Percentiles rank a stretch among this genome's conserved stretches.
Evolutionary conservation across 192 early-diverging fungal genomes (phyloP).

Genomic region (Coemansia sp.): DNA sequence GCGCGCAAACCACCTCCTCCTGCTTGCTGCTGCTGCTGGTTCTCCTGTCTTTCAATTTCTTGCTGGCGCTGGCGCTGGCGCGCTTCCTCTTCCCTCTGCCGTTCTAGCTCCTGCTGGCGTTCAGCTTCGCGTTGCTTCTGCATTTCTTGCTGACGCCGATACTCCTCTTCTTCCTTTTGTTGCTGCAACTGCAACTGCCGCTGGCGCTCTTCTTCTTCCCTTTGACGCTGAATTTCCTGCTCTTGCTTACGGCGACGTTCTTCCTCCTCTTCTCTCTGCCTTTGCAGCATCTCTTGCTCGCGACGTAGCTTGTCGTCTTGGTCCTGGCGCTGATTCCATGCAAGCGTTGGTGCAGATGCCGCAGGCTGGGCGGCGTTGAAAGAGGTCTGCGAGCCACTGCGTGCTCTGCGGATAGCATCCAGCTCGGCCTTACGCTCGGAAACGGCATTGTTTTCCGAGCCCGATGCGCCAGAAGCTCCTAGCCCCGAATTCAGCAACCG

Average conservation of each 20-base stretch:
- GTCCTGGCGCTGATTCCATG: conserved; percentile 32
- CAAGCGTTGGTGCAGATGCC: conserved; percentile 21
- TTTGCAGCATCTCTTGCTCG: conserved; percentile 23
- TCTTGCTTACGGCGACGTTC: conserved; percentile 29
- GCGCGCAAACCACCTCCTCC: conserved; percentile 19
- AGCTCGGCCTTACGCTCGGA: conserved; percentile 46
- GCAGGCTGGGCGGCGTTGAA: conserved; percentile 16
- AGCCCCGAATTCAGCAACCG: conserved; percentile 35
- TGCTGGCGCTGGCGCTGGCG: conserved; percentile 23
- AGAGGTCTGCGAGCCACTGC: conserved; percentile 31
- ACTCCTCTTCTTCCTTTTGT: conserved; percentile 52
- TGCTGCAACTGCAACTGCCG: neutral
- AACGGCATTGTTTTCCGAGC: conserved; percentile 1
- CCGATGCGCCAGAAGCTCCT: conserved; percentile 15
- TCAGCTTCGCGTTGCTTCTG: conserved; percentile 22
- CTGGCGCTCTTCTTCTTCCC: conserved; percentile 22
- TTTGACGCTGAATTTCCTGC: conserved; percentile 55
- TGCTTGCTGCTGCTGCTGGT: conserved; percentile 17
- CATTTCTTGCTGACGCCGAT: conserved; percentile 44
- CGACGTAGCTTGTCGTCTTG: conserved; percentile 18
- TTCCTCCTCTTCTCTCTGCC: conserved; percentile 18
- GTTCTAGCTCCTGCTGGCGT: conserved; percentile 29
- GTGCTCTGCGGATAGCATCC: conserved; percentile 34
- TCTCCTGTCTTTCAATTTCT: conserved; percentile 20
- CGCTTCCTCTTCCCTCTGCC: conserved; percentile 5